Conservation (phyloP, 768 basidiomycete genomes). For the Suillus brevipes region DNA sequence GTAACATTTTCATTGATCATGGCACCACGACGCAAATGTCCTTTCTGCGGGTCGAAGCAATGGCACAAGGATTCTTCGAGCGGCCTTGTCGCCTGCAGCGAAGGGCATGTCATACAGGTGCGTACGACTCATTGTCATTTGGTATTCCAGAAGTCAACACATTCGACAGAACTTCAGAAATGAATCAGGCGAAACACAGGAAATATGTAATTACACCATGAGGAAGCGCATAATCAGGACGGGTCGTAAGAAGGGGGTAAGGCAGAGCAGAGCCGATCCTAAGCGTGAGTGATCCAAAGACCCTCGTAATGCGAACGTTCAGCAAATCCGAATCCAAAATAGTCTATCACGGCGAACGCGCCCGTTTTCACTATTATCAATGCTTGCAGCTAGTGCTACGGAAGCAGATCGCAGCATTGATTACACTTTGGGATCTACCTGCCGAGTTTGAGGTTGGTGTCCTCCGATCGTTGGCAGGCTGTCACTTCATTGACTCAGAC, state of each 20-base stretch:
- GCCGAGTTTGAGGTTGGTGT: conserved; percentile 71
- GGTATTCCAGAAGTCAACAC: background rate
- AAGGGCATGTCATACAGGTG: conserved; percentile 91
- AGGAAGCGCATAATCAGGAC: conserved; percentile 68
- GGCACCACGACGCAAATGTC: conserved; percentile 67
- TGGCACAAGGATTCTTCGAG: conserved; percentile 87
- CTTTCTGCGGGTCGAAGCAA: conserved; percentile 77
- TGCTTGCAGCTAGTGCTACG: conserved; percentile 81
- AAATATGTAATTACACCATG: conserved; percentile 60
- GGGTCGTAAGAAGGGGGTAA: conserved; percentile 50
- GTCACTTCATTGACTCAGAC: conserved; percentile 41
- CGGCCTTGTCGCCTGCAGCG: conserved; percentile 82
- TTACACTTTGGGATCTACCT: conserved; percentile 67
- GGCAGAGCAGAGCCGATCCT: conserved; percentile 54
- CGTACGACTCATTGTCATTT: conserved; percentile 15
- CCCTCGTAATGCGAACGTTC: conserved; percentile 2
- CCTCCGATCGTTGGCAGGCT: conserved; percentile 1
- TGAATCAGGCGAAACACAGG: conserved; percentile 72
- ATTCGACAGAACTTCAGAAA: conserved; percentile 71
- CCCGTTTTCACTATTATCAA: conserved; percentile 78
- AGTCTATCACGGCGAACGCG: conserved; percentile 87
- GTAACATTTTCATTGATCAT: conserved; percentile 31
- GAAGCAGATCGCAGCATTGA: conserved; percentile 68
- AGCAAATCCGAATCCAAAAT: conserved; percentile 6
- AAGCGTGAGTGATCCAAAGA: conserved; percentile 46